A percentile compares a stretch with the other conserved stretches of the same genome.
Conservation (phyloP, 2,329 filamentous ascomycete genomes). For the Didymella sp. region DNA sequence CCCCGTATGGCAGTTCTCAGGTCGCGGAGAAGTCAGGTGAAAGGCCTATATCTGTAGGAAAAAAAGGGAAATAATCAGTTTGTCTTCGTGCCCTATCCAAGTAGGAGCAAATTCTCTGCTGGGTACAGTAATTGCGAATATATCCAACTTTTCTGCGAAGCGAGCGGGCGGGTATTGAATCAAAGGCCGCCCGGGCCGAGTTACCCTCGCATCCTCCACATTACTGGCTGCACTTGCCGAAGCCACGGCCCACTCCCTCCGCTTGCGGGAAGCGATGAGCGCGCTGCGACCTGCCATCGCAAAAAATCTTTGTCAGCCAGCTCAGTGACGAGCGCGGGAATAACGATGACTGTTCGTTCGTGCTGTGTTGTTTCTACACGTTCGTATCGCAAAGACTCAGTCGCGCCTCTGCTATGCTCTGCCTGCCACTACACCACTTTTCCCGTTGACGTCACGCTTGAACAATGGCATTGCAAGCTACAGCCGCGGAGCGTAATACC, state of each 20-base stretch:
- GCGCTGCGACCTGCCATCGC: constrained; percentile 2
- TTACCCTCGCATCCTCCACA: neutral
- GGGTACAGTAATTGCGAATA: too few relatives aligned
- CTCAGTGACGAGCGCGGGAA: constrained; percentile 6
- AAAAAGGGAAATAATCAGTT: too few relatives aligned
- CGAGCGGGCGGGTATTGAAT: too few relatives aligned
- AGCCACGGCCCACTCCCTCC: neutral
- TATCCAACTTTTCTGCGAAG: too few relatives aligned
- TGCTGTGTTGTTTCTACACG: neutral
- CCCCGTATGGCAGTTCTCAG: too few relatives aligned
- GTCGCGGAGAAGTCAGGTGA: too few relatives aligned
- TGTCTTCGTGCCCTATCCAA: too few relatives aligned
- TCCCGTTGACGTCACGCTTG: neutral
- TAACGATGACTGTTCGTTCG: neutral
- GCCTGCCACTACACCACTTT: neutral
- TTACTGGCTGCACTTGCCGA: neutral
- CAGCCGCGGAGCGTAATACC: neutral
- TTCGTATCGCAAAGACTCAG: neutral
- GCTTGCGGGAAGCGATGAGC: constrained; percentile 4
- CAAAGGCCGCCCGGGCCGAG: too few relatives aligned
- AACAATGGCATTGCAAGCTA: constrained; percentile 1
- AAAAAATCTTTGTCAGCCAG: constrained; percentile 10
- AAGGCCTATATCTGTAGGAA: too few relatives aligned
- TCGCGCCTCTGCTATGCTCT: neutral
- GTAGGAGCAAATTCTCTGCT: too few relatives aligned